Percentiles rank a stretch among this genome's conserved stretches.
Evolutionary conservation across 208 protist species (phyloP).

Genomic region (Crithidia mellificae): DNA sequence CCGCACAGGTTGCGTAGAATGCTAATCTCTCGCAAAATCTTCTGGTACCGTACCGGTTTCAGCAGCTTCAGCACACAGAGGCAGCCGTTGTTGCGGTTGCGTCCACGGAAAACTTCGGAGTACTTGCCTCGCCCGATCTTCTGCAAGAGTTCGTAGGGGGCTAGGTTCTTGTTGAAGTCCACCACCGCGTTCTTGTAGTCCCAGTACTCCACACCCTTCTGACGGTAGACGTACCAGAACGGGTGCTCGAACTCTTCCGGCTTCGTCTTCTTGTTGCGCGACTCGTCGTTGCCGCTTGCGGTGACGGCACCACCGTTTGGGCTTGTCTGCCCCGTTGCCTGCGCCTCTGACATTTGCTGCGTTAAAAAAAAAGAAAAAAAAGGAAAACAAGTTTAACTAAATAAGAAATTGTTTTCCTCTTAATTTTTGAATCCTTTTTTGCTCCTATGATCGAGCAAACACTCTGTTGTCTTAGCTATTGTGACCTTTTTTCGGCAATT

Average conservation of each 20-base stretch:
- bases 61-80: constrained; percentile 99
- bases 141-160: constrained; percentile 96
- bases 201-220: constrained; percentile 88
- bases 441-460: too few species aligned
- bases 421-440: too few species aligned
- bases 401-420: too few species aligned
- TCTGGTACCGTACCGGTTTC: constrained; percentile 98
- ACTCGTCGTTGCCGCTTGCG: constrained; percentile 13
- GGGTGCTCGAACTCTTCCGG: constrained; percentile 60
- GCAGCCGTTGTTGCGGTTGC: constrained; percentile 87
- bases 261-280: constrained; percentile 21
- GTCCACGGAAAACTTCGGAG: constrained; percentile 98
- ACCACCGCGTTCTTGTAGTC: constrained; percentile 92
- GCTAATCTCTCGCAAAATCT: constrained; percentile 98
- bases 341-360: constrained; percentile 14
- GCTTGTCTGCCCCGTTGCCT: neutral
- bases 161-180: constrained; percentile 78
- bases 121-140: constrained; percentile 99
- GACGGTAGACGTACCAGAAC: constrained; percentile 78
- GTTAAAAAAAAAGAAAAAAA: too few species aligned
- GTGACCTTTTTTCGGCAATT: too few species aligned
- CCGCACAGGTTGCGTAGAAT: constrained; percentile 98
- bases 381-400: too few species aligned
- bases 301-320: neutral
- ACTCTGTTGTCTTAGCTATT: too few species aligned